Evolutionary conservation across 805 yeast species (phyloP).

Genomic region (Wickerhamiella azyma): DNA sequence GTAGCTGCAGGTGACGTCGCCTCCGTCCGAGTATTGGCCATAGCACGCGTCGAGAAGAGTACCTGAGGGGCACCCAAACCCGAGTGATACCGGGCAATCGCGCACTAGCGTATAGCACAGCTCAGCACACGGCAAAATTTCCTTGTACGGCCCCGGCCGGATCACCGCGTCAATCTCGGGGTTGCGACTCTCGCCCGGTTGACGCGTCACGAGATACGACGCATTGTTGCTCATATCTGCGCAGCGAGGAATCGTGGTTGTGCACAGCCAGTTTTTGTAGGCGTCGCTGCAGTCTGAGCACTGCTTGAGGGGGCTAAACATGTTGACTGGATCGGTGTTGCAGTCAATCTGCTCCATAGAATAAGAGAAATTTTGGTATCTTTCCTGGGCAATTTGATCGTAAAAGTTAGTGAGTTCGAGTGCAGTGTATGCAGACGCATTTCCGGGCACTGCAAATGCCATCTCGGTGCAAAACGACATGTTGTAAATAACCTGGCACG

Average conservation of each 20-base stretch:
- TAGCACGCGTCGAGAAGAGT: slow-evolving; percentile 18
- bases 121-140: slow-evolving; percentile 74
- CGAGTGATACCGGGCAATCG: slow-evolving; percentile 69
- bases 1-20: slow-evolving; percentile 26
- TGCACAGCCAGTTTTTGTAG: slow-evolving; percentile 80
- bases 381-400: slow-evolving; percentile 44
- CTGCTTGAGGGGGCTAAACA: slow-evolving; percentile 58
- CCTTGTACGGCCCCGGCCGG: slow-evolving; percentile 53
- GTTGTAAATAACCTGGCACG: slow-evolving; percentile 64
- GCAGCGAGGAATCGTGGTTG: slow-evolving; percentile 80
- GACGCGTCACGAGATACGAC: slow-evolving; percentile 32
- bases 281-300: slow-evolving; percentile 61
- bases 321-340: slow-evolving; percentile 44
- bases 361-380: slow-evolving; percentile 54
- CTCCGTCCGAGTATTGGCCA: slow-evolving; percentile 21
- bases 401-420: slow-evolving; percentile 35
- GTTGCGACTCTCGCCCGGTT: slow-evolving; percentile 43
- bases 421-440: slow-evolving; percentile 25
- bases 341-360: slow-evolving; percentile 70
- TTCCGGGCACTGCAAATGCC: slow-evolving; percentile 74
- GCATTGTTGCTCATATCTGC: slow-evolving; percentile 30
- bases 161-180: slow-evolving; percentile 40
- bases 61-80: slow-evolving; percentile 55
- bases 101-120: slow-evolving; percentile 66
- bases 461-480: slow-evolving; percentile 67